These are phyloP conservation scores for Daldinia grandis DNA, from an alignment of 495 filamentous ascomycete genomes.

Conservation along the genomic window DNA sequence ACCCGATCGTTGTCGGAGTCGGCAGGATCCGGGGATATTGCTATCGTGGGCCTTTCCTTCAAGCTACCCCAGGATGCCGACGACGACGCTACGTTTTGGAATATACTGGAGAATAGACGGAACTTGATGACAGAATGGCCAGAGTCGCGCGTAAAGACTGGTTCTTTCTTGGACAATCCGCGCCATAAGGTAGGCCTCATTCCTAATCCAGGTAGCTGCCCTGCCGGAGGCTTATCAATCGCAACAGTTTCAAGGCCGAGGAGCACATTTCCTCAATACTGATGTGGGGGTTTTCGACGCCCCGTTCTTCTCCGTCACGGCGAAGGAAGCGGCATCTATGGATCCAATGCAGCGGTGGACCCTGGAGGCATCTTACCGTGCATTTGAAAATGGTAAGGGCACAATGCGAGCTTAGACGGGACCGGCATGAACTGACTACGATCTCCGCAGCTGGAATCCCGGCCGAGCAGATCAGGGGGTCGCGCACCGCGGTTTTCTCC, in stretches of 20 bases:
- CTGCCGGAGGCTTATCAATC: neutral
- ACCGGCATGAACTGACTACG: neutral
- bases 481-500: conserved; percentile 32
- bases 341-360: conserved; percentile 46
- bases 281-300: conserved; percentile 57
- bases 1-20: neutral
- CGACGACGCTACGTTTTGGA: conserved; percentile 10
- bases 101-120: neutral
- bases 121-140: conserved; percentile 14
- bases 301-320: conserved; percentile 64
- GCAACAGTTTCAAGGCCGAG: conserved; percentile 2
- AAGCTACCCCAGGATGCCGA: conserved; percentile 7
- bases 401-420: neutral
- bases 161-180: conserved; percentile 4
- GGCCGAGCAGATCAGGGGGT: conserved; percentile 22
- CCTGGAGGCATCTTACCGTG: conserved; percentile 63
- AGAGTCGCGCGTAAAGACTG: neutral
- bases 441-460: conserved; percentile 41
- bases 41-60: conserved; percentile 12
- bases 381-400: conserved; percentile 53
- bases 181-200: neutral
- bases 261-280: conserved; percentile 34
- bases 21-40: neutral
- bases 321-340: conserved; percentile 56
- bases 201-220: neutral